Percentiles rank a stretch among this genome's conserved stretches.
Evolutionary conservation across 352 stramenopile genomes (phyloP).

Genomic region (Globisporangium iwayamae): DNA sequence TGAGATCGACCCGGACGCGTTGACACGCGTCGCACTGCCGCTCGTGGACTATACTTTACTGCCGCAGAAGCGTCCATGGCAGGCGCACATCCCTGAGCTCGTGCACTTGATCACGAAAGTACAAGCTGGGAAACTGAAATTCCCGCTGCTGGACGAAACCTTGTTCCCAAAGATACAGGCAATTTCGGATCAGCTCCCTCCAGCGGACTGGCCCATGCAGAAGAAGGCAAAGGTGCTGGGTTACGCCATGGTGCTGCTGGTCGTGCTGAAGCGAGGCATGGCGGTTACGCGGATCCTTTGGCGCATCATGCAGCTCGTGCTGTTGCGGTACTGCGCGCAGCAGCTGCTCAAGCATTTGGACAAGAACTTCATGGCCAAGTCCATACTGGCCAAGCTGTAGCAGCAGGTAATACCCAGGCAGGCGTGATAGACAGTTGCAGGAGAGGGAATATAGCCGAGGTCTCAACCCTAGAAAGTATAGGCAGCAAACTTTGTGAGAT

Average conservation of each 20-base stretch:
- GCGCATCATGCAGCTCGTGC: slow-evolving; percentile 48
- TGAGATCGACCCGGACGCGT: slow-evolving; percentile 31
- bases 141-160: slow-evolving; percentile 43
- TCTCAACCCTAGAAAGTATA: background rate
- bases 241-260: slow-evolving; percentile 51
- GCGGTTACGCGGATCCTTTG: slow-evolving; percentile 48
- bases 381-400: slow-evolving; percentile 17
- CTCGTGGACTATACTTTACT: slow-evolving; percentile 61
- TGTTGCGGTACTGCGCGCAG: slow-evolving; percentile 52
- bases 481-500: background rate
- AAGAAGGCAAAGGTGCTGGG: slow-evolving; percentile 41
- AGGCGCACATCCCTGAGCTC: slow-evolving; percentile 43
- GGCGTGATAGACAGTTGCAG: background rate
- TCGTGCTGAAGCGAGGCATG: slow-evolving; percentile 47
- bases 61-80: slow-evolving; percentile 45
- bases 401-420: background rate
- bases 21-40: slow-evolving; percentile 51
- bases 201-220: slow-evolving; percentile 35
- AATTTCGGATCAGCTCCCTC: slow-evolving; percentile 29
- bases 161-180: slow-evolving; percentile 48
- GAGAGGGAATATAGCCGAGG: background rate
- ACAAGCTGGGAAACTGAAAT: slow-evolving; percentile 52
- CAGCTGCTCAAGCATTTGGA: slow-evolving; percentile 51
- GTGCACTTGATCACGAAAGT: slow-evolving; percentile 48
- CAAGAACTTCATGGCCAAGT: slow-evolving; percentile 16